A percentile compares a stretch with the other conserved stretches of the same genome.
Evolutionary conservation across 1,284 basidiomycete species (phyloP).

Genomic region (Austroboletus niveus): DNA sequence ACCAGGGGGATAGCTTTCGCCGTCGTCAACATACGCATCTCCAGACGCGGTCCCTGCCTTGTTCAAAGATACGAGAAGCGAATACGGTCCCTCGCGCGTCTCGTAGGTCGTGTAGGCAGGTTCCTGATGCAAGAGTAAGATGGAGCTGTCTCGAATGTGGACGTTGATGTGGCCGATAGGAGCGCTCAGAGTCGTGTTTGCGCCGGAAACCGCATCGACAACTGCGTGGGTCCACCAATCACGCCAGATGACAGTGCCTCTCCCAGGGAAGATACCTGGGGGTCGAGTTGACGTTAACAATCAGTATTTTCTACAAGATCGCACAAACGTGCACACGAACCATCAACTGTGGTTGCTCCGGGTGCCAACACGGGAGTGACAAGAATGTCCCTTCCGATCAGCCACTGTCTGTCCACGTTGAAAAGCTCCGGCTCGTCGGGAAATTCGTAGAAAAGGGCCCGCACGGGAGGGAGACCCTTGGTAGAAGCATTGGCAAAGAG

Average conservation of each 20-base stretch:
- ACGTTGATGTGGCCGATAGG: constrained; percentile 69
- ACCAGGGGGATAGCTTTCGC: constrained; percentile 49
- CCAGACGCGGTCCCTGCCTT: constrained; percentile 43
- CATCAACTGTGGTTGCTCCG: constrained; percentile 39
- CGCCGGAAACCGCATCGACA: constrained; percentile 36
- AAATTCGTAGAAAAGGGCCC: constrained; percentile 77
- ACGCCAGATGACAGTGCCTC: constrained; percentile 62
- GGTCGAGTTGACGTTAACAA: not conserved
- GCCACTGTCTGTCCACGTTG: constrained; percentile 64
- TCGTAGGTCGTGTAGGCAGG: constrained; percentile 52
- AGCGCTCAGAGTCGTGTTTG: constrained; percentile 44
- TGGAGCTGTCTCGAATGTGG: constrained; percentile 51
- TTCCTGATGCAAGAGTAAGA: constrained; percentile 45
- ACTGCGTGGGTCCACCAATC: constrained; percentile 73
- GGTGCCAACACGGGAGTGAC: no score
- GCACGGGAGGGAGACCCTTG: constrained; percentile 64
- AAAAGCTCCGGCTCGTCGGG: constrained; percentile 66
- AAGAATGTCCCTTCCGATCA: constrained; percentile 37
- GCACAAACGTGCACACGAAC: not conserved
- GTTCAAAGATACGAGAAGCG: constrained; percentile 46
- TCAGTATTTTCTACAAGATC: not conserved
- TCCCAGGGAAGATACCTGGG: constrained; percentile 60
- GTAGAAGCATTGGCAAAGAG: constrained; percentile 70
- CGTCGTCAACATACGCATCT: constrained; percentile 56
- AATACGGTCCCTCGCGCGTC: constrained; percentile 28